Evolutionary conservation across 1,284 basidiomycete species (phyloP).

Genomic region (Malassezia equina): DNA sequence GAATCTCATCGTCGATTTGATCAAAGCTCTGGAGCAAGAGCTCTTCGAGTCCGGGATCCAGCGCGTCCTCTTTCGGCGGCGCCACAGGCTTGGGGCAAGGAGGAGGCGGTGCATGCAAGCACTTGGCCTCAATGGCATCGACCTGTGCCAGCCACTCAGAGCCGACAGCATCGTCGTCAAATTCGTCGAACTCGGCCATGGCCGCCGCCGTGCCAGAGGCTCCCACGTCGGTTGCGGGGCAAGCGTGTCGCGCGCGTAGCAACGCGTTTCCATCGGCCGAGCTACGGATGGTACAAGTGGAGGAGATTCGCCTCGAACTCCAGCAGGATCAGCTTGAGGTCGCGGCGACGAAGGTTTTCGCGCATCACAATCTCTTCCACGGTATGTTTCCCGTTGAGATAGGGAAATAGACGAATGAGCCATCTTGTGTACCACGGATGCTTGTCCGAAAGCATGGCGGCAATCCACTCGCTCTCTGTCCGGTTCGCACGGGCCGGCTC

Average conservation of each 20-base stretch:
- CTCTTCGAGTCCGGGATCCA: constrained; percentile 9
- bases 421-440: constrained; percentile 46
- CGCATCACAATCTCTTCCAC: constrained; percentile 41
- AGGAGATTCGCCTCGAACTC: constrained; percentile 29
- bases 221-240: neutral
- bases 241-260: neutral
- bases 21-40: constrained; percentile 14
- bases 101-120: neutral
- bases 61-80: neutral
- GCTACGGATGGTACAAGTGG: constrained; percentile 37
- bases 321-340: constrained; percentile 20
- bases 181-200: constrained; percentile 19
- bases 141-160: neutral
- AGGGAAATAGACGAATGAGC: constrained; percentile 29
- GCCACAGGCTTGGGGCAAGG: neutral
- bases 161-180: constrained; percentile 17
- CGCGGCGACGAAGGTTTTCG: constrained; percentile 27
- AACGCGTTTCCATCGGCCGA: constrained; percentile 5
- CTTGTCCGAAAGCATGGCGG: constrained; percentile 70
- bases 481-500: constrained; percentile 72
- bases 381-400: constrained; percentile 43
- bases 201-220: neutral
- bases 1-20: constrained; percentile 25
- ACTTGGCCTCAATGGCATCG: constrained; percentile 3
- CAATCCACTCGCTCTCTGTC: constrained; percentile 66